Evolutionary conservation across 2,329 filamentous ascomycete species (phyloP), one percentile per base, ranked within the genome.

Genomic region (Ceratocystis colombiana): DNA sequence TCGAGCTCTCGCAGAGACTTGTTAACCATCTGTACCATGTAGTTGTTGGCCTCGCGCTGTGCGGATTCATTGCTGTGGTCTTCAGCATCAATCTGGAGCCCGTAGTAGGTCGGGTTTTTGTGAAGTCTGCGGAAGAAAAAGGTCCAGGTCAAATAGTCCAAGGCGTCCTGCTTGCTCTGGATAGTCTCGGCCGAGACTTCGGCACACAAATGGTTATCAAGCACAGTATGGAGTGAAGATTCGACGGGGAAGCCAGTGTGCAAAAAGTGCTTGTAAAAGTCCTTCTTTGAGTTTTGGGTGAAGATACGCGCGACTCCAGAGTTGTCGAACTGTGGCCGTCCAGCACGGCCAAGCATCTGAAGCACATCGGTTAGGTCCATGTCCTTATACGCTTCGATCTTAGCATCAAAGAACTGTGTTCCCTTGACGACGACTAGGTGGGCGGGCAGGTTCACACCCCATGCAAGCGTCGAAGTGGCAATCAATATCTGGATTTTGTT

Each of bases 241-340:
- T 99, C 94, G 10, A 99, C 94, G 0, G 94, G 95, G 74, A 99
- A 99, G 1, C 94, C 95, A 0, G 93, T 97, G 73, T 99, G 94
- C 65, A 99, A 77, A 78, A 99, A 99, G 77, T 99, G 94, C 79
- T 99, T 99, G 78, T 99, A 99, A 76, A 99, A 99, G 68, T 95
- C 90, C 77, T 99, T 99, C 80, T 97, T 99, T 1, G 93, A 80
- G 72, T 97, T 92, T 72, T 99, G 92, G 0, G 94, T 99, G 73
- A 99, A 96, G 73, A 99, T 99, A 37, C 93, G 87, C 8, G 94
- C 95, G 67, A 99, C 95, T 70, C 95, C 94, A 0, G 92, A 96
- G 65, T 87, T 89, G 75, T 99, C 94, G 74, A 99, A 99, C 73
- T 99, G 94, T 2, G 94, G 94, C 69, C 94, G 88, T 17, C 94